A percentile compares a stretch with the other conserved stretches of the same genome.
Conservation (phyloP, 2,329 filamentous ascomycete species). For the Geosmithia flava region DNA sequence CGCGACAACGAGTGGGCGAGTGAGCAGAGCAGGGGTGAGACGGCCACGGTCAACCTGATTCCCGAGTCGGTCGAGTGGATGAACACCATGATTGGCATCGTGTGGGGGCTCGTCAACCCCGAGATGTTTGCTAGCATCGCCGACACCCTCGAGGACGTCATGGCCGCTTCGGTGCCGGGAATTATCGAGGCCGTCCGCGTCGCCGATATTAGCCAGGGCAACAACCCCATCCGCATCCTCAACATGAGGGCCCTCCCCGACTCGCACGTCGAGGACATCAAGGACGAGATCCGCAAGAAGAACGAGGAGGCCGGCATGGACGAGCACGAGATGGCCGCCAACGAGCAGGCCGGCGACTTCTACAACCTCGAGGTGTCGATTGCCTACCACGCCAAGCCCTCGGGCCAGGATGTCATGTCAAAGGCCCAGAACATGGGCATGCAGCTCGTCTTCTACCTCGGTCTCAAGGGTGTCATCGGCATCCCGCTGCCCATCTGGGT, state of each 20-base stretch:
- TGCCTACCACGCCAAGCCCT: conserved; percentile 80
- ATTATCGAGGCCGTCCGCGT: conserved; percentile 92
- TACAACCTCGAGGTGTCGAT: conserved; percentile 89
- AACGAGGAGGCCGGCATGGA: conserved; percentile 74
- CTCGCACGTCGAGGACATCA: conserved; percentile 66
- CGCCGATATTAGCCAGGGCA: conserved; percentile 88
- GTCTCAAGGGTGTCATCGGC: conserved; percentile 78
- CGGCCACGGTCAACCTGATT: conserved; percentile 75
- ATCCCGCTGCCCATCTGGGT: conserved; percentile 81
- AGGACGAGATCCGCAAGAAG: conserved; percentile 64
- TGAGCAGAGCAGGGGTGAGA: conserved; percentile 74
- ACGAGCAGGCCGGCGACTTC: conserved; percentile 82
- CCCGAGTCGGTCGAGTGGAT: conserved; percentile 95
- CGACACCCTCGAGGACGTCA: conserved; percentile 77
- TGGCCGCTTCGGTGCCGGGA: conserved; percentile 87
- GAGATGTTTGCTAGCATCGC: conserved; percentile 89
- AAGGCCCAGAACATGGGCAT: conserved; percentile 95
- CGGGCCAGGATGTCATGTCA: conserved; percentile 54
- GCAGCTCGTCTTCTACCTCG: conserved; percentile 89
- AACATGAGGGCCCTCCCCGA: conserved; percentile 76
- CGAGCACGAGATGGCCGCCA: conserved; percentile 73
- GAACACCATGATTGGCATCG: conserved; percentile 72
- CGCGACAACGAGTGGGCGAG: conserved; percentile 78
- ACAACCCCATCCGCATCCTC: conserved; percentile 77
- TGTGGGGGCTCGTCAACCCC: conserved; percentile 88